Conservation (phyloP, 2,329 filamentous ascomycete species). For the Fusarium torreyae region DNA sequence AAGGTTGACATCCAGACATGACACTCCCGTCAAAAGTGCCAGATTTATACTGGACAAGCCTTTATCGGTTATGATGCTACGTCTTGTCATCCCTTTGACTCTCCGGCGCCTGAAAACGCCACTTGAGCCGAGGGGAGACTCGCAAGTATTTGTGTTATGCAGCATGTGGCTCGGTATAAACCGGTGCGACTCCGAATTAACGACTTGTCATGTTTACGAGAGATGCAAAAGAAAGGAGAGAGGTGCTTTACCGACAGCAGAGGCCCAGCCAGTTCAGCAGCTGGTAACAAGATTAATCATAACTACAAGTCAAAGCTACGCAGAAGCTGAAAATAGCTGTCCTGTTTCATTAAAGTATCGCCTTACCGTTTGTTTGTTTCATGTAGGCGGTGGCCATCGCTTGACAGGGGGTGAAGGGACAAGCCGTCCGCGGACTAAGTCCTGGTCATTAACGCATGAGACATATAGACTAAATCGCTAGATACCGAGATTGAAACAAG, state of each 20-base stretch:
- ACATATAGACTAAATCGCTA: slow-evolving; percentile 19
- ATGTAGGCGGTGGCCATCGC: slow-evolving; percentile 1
- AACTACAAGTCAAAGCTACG: background rate
- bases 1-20: slow-evolving; percentile 5
- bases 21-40: background rate
- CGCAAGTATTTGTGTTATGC: slow-evolving; percentile 3
- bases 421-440: slow-evolving; percentile 1
- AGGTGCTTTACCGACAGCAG: slow-evolving; percentile 1
- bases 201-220: slow-evolving; percentile 1
- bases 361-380: slow-evolving; percentile 32
- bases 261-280: background rate
- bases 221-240: background rate
- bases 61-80: slow-evolving; percentile 6
- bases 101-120: slow-evolving; percentile 4
- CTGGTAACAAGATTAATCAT: background rate
- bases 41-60: slow-evolving; percentile 1
- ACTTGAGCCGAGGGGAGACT: background rate
- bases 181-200: slow-evolving; percentile 6
- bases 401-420: background rate
- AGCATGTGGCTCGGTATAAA: slow-evolving; percentile 1
- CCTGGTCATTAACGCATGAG: slow-evolving; percentile 10
- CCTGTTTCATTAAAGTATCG: slow-evolving; percentile 20
- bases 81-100: slow-evolving; percentile 27
- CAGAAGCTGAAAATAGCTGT: background rate
- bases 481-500: slow-evolving; percentile 31